Evolutionary conservation across 345 rosid species (phyloP), one percentile per base, ranked within the genome.

Genomic region (Psidium friedrichsthalianum): DNA sequence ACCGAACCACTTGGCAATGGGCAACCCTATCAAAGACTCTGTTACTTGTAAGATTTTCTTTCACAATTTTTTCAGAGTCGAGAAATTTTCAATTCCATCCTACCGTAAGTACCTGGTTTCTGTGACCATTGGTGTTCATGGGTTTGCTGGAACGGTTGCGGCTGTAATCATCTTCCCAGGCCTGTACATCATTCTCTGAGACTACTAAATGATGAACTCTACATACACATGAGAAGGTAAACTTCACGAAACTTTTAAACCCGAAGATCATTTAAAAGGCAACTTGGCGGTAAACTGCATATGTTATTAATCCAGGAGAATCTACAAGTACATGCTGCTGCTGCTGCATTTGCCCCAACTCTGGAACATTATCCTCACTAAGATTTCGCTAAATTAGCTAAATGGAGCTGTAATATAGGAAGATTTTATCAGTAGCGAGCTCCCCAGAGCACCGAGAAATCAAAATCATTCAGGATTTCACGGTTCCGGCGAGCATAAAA

Each of bases 401-500:
- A 53, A 16, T 53, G 55, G 55, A 53, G 55, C 55, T 61, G 74
- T 15, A 61, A 61, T 61, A 5, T 32, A 36, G 78, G 78, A 18
- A 69, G 78, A 18, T 36, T 69, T 69, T 7, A 69, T 69, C 24
- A 18, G 47, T 32, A 32, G 18, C 40, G 78, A 69, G 78, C 78
- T 69, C 44, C 47, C 3, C 55, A 16, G 47, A 18, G 47, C 2
- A 36, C 47, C 24, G 3, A 36, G 78, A 69, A 69, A 69, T 4
- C 3, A 20, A 12, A 44, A 25, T 20, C 18, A 20, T 53, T 85
- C 80, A 88, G 25, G 29, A 74, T 36, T 74, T 32, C 32, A 90
- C 91, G 56, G 88, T 91, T 29, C 98, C 96, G 0, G 91, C 94
- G 24, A 92, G 93, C 96, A 94, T 90, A 82, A 91, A 94, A 49